Evolutionary conservation across 1,284 basidiomycete species (phyloP).

Genomic region (Peniophora sp.): DNA sequence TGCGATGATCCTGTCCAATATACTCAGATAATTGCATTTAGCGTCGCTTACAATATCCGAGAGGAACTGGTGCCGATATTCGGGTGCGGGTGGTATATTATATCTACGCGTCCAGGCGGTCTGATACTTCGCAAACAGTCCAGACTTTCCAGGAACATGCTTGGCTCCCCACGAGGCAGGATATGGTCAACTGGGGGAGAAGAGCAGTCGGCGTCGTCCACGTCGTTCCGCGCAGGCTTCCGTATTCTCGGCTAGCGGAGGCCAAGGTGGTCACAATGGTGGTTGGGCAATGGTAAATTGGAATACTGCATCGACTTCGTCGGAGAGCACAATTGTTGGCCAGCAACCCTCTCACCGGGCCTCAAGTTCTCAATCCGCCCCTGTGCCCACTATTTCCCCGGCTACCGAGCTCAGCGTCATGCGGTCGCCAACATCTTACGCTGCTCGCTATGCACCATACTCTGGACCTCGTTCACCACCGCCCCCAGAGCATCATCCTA

Average conservation of each 20-base stretch:
- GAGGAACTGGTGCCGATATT: conserved; percentile 78
- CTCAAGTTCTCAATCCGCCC: background rate
- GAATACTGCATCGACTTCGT: conserved; percentile 15
- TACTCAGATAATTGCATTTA: conserved; percentile 23
- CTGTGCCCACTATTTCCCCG: background rate
- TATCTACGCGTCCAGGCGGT: conserved; percentile 7
- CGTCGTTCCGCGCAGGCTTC: conserved; percentile 34
- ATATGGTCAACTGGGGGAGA: conserved; percentile 70
- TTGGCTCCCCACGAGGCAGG: conserved; percentile 76
- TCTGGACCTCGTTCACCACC: background rate
- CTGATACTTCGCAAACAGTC: conserved; percentile 17
- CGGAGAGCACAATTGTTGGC: too few relatives aligned
- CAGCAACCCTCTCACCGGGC: background rate
- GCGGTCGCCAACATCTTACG: background rate
- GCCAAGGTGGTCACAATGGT: conserved; percentile 9
- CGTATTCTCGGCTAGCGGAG: conserved; percentile 2
- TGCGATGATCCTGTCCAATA: conserved; percentile 4
- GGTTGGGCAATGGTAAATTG: conserved; percentile 15
- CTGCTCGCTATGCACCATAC: background rate
- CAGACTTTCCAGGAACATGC: conserved; percentile 69
- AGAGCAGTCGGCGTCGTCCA: conserved; percentile 51
- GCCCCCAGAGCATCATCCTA: too few relatives aligned
- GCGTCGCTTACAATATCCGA: conserved; percentile 84
- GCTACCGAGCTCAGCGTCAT: background rate
- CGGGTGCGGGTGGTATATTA: conserved; percentile 40